A percentile compares a stretch with the other conserved stretches of the same genome.
Evolutionary conservation across 2,329 filamentous ascomycete species (phyloP).

Genomic region (Fusarium drepaniforme): DNA sequence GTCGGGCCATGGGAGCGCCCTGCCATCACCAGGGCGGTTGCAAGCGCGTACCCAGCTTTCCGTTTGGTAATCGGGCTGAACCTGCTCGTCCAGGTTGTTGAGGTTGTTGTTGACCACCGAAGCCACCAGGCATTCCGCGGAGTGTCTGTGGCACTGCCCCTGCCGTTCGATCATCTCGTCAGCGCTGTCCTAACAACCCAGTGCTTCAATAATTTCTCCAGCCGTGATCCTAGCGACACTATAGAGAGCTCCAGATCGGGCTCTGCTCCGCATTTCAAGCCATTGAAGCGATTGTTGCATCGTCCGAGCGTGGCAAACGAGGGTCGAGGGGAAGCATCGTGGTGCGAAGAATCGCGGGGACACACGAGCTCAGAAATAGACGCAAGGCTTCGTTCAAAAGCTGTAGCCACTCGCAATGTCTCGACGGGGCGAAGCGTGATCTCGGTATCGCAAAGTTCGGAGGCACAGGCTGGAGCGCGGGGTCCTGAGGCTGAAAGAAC

Average conservation of each 20-base stretch:
- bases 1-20: background rate
- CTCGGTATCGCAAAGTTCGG: slow-evolving; percentile 37
- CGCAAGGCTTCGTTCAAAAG: slow-evolving; percentile 25
- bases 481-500: slow-evolving; percentile 42
- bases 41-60: slow-evolving; percentile 68
- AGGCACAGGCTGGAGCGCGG: slow-evolving; percentile 34
- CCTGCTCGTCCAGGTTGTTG: slow-evolving; percentile 65
- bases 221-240: slow-evolving; percentile 11
- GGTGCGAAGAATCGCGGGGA: slow-evolving; percentile 21
- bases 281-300: slow-evolving; percentile 32
- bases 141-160: slow-evolving; percentile 72
- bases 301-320: slow-evolving; percentile 24
- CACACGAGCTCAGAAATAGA: slow-evolving; percentile 25
- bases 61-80: slow-evolving; percentile 72
- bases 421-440: slow-evolving; percentile 29
- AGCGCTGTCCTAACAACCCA: slow-evolving; percentile 40
- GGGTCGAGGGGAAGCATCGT: slow-evolving; percentile 30
- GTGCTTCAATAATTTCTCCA: slow-evolving; percentile 25
- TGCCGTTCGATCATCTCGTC: slow-evolving; percentile 49
- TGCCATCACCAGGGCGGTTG: background rate
- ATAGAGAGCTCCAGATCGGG: background rate
- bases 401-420: slow-evolving; percentile 7
- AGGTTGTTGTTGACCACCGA: slow-evolving; percentile 69
- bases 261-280: slow-evolving; percentile 17
- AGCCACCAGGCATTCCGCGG: slow-evolving; percentile 71